Evolutionary conservation across 768 basidiomycete species (phyloP).

Genomic region (Sarcomyxa edulis): DNA sequence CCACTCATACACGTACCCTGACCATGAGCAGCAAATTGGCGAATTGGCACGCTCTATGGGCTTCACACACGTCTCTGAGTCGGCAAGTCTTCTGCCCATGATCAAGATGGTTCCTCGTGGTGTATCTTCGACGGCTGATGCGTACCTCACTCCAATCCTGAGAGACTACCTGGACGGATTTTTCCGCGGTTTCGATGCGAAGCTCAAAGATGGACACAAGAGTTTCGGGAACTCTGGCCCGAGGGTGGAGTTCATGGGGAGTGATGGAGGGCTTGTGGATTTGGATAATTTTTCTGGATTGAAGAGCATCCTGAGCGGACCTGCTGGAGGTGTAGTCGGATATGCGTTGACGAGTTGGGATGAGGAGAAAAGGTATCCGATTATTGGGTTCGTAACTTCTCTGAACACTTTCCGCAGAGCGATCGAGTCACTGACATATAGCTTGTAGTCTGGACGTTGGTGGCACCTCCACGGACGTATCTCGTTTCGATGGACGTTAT

Average conservation of each 20-base stretch:
- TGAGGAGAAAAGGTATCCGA: slow-evolving; percentile 55
- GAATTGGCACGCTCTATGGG: slow-evolving; percentile 71
- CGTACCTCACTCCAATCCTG: slow-evolving; percentile 90
- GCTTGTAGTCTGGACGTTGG: slow-evolving; percentile 76
- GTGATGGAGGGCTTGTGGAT: slow-evolving; percentile 84
- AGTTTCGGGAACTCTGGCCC: too few relatives aligned
- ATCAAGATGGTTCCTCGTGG: slow-evolving; percentile 95
- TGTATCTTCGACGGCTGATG: slow-evolving; percentile 89
- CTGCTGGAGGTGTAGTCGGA: slow-evolving; percentile 94
- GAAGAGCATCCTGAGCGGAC: slow-evolving; percentile 90
- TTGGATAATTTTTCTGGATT: slow-evolving; percentile 84
- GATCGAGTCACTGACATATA: too few relatives aligned
- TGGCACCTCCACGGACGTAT: slow-evolving; percentile 94
- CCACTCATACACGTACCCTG: slow-evolving; percentile 89
- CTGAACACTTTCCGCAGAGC: neutral
- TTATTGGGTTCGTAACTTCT: slow-evolving; percentile 66
- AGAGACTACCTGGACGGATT: slow-evolving; percentile 85
- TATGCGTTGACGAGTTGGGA: slow-evolving; percentile 94
- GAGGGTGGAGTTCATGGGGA: slow-evolving; percentile 93
- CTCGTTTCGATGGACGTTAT: slow-evolving; percentile 85
- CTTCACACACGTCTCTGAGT: slow-evolving; percentile 88
- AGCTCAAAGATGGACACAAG: slow-evolving; percentile 54
- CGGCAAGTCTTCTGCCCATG: slow-evolving; percentile 84
- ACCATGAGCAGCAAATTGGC: slow-evolving; percentile 76
- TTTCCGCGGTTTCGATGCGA: slow-evolving; percentile 80